A percentile compares a stretch with the other conserved stretches of the same genome.
These are phyloP conservation scores for Psilocybe cubensis DNA, from an alignment of 768 basidiomycete species.

Conservation along the genomic window DNA sequence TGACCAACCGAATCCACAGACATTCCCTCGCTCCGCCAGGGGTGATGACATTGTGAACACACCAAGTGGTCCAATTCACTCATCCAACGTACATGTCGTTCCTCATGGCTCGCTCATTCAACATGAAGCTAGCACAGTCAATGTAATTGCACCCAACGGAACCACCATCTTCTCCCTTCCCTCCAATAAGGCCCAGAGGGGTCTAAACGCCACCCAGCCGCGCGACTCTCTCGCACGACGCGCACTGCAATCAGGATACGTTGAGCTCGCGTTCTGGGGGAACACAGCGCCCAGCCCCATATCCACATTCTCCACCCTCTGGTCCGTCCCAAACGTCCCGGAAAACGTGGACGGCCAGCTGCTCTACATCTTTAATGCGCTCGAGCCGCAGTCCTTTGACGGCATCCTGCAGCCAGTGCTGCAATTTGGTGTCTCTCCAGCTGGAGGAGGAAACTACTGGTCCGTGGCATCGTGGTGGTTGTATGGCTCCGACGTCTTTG, in stretches of 20 bases:
- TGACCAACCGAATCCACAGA: too few relatives aligned
- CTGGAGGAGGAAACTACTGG: slow-evolving; percentile 28
- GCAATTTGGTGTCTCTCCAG: slow-evolving; percentile 23
- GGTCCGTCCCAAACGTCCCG: slow-evolving; percentile 25
- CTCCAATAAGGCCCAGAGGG: background rate
- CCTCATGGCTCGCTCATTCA: too few relatives aligned
- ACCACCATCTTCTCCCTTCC: slow-evolving; percentile 13
- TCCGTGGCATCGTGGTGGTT: slow-evolving; percentile 25
- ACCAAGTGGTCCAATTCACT: too few relatives aligned
- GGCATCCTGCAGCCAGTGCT: slow-evolving; percentile 27
- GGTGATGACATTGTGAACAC: too few relatives aligned
- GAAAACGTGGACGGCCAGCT: slow-evolving; percentile 19
- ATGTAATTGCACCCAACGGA: slow-evolving; percentile 15
- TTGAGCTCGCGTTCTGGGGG: slow-evolving; percentile 19
- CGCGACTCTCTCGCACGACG: slow-evolving; percentile 3
- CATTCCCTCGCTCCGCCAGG: too few relatives aligned
- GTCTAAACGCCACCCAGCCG: slow-evolving; percentile 7
- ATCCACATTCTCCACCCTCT: slow-evolving; percentile 16
- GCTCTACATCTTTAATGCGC: slow-evolving; percentile 25
- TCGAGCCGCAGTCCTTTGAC: slow-evolving; percentile 16
- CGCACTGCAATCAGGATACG: slow-evolving; percentile 11
- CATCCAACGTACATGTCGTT: too few relatives aligned
- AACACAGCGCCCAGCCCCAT: slow-evolving; percentile 20
- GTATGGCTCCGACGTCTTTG: slow-evolving; percentile 8
- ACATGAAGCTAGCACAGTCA: background rate